Evolutionary conservation across 2,329 filamentous ascomycete genomes (phyloP).

Genomic region (Stemphylium vesicarium): DNA sequence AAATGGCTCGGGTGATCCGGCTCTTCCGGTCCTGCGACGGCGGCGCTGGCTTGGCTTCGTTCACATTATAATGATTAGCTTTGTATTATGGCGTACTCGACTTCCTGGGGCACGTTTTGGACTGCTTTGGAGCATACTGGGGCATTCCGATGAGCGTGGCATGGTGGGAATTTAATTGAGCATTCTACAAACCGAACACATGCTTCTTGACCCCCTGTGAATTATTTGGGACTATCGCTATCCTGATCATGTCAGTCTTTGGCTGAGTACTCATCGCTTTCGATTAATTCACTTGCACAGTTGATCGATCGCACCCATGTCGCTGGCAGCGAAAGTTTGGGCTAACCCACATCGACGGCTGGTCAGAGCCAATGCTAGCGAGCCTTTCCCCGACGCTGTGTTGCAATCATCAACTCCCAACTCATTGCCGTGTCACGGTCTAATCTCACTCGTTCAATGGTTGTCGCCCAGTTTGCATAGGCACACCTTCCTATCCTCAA

Average conservation of each 20-base stretch:
- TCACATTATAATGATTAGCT: conserved; percentile 13
- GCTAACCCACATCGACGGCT: neutral
- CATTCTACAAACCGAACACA: neutral
- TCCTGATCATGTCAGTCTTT: neutral
- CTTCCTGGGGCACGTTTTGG: conserved; percentile 8
- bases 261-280: no score
- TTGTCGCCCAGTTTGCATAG: neutral
- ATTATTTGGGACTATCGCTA: neutral
- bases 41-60: conserved; percentile 8
- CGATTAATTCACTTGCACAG: neutral
- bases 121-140: conserved; percentile 1
- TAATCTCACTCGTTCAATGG: neutral
- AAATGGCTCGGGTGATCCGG: conserved; percentile 1
- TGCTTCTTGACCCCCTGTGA: neutral
- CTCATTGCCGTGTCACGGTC: neutral
- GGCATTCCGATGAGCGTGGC: conserved; percentile 13
- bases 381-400: neutral
- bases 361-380: neutral
- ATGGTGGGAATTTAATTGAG: conserved; percentile 19
- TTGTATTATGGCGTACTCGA: conserved; percentile 19
- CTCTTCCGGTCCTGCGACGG: conserved; percentile 6
- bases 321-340: neutral
- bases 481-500: neutral
- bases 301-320: neutral
- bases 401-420: neutral